Evolutionary conservation across 1,284 basidiomycete species (phyloP), one percentile per base, ranked within the genome.

Genomic region (Hemileia vastatrix): DNA sequence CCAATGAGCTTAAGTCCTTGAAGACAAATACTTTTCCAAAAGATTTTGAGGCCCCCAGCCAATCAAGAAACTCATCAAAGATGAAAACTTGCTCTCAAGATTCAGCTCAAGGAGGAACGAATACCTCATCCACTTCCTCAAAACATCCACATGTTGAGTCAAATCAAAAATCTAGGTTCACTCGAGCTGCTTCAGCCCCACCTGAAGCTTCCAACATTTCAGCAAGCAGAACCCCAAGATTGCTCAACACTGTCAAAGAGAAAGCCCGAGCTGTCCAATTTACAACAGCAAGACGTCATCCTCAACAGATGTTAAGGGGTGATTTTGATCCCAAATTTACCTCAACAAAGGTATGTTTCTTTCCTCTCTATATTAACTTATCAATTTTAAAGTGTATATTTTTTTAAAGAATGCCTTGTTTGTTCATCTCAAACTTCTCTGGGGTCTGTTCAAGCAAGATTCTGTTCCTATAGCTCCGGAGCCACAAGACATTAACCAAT

Each of bases 361-460:
- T 21, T 54, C 5, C 18, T 36, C 40, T 11, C 19, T 31, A 23
- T 15, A 52, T 24, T 31, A 27, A n/a, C n/a, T n/a, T n/a, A n/a
- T n/a, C n/a, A n/a, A n/a, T n/a, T n/a, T n/a, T n/a, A n/a, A n/a
- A n/a, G n/a, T n/a, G n/a, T n/a, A n/a, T n/a, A n/a, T n/a, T 21
- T 6, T 44, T 43, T 51, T 54, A 33, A 33, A 60, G 58, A 32
- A 33, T 47, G 58, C 58, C 6, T 60, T 60, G 9, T 40, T 52
- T 44, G 51, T 60, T 1, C 58, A 60, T 31, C 53, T 60, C 50
- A 49, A 44, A 44, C 40, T 60, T 13, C 40, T 60, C n/a, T 60
- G 57, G 57, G 36, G 50, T 23, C 49, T 60, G 21, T 23, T 60
- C 33, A 60, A 54, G 43, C 48, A 52, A 18, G 40, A 60, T 13